Evolutionary conservation across 352 stramenopile genomes (phyloP), one percentile per base, ranked within the genome.

Genomic region (Pythium coloratum): DNA sequence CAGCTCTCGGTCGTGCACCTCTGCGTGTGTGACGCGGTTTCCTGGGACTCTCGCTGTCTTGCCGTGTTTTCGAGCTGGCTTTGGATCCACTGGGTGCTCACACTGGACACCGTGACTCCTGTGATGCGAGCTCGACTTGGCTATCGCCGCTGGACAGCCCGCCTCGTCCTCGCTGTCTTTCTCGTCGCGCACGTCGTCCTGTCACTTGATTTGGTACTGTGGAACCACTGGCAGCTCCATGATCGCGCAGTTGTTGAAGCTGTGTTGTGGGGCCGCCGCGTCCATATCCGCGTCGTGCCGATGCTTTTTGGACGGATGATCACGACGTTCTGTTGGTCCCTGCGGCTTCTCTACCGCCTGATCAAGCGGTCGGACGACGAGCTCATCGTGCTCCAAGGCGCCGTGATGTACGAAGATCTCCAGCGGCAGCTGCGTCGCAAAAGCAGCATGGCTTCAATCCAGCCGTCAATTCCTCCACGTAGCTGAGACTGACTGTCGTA

Each of bases 21-120:
- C 26, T 71, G 64, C 20, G 30, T 76, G 8, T 58, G 55, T n/a
- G 68, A 73, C 51, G 46, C 73, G 16, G 62, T 72, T 10, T 30
- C 5, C 20, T 77, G 71, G 71, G 63, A 72, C 38, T 26, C 26
- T 13, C 40, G 32, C 16, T 75, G 42, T 28, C 28, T 64, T 6
- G 46, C 42, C 12, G 26, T 70, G 8, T 3, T 66, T 6, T 51
- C 64, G 4, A 67, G 30, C 13, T 77, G 67, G 71, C 47, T 75
- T 1, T 75, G 71, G 71, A 54, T 70, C 16, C 71, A 73, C 46
- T 70, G 58, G 16, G 64, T 75, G 8, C 18, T 75, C 6, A 64
- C 55, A 2, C 10, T 55, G 1, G 69, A 72, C 28, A 67, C 59
- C 6, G 14, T 71, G 2, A 72, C 66, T 10, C 65, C 70, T 2